Evolutionary conservation across 2,329 filamentous ascomycete genomes (phyloP).

Genomic region (Exophiala bonariae): DNA sequence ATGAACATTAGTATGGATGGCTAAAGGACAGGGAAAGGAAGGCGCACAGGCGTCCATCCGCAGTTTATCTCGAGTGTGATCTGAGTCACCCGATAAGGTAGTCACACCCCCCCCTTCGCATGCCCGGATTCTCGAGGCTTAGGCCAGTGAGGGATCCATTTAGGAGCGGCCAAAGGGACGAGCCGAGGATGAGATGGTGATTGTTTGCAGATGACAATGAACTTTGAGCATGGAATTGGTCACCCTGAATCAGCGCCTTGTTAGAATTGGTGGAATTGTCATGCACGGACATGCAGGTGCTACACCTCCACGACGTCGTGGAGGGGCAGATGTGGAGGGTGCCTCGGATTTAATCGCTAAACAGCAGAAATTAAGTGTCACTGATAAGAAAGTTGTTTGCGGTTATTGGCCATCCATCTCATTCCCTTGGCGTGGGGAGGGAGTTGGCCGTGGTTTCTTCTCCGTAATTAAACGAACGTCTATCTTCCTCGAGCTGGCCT

Average conservation of each 20-base stretch:
- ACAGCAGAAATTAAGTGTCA: constrained; percentile 1
- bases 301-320: too few species aligned
- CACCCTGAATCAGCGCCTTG: constrained; percentile 3
- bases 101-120: constrained; percentile 13
- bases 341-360: not conserved
- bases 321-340: not conserved
- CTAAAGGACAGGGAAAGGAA: not conserved
- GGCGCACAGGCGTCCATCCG: not conserved
- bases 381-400: constrained; percentile 15
- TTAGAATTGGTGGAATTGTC: not conserved
- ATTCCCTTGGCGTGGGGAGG: constrained; percentile 23
- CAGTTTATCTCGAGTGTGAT: constrained; percentile 4
- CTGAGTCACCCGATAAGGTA: constrained; percentile 21
- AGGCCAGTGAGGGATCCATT: not conserved
- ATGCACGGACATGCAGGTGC: too few species aligned
- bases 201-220: constrained; percentile 25
- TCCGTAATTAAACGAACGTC: constrained; percentile 8
- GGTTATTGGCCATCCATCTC: constrained; percentile 9
- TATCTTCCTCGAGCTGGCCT: too few species aligned
- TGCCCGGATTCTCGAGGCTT: not conserved
- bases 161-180: constrained; percentile 14
- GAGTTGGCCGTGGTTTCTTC: constrained; percentile 6
- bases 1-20: too few species aligned
- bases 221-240: constrained; percentile 24
- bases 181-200: constrained; percentile 16